Evolutionary conservation across 2,329 filamentous ascomycete genomes (phyloP).

Genomic region (Xylaria sp.): DNA sequence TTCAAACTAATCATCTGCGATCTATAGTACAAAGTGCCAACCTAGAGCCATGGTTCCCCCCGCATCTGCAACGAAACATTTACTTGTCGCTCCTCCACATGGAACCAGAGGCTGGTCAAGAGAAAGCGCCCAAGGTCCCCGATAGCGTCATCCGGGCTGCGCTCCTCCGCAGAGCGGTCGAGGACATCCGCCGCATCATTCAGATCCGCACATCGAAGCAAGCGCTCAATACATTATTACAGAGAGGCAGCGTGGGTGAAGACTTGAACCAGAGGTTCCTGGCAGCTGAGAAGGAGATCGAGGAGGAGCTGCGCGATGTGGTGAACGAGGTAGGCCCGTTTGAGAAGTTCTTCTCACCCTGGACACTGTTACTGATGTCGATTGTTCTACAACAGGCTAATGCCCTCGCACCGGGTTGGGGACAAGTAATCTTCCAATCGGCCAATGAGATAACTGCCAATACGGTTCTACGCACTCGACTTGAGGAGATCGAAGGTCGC

Average conservation of each 20-base stretch:
- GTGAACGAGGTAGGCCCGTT: conserved; percentile 78
- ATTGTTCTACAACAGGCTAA: conserved; percentile 76
- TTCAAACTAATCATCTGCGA: conserved; percentile 2
- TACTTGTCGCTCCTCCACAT: conserved; percentile 93
- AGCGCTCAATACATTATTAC: conserved; percentile 83
- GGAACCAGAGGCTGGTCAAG: conserved; percentile 68
- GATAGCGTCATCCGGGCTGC: conserved; percentile 89
- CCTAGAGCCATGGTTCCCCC: conserved; percentile 93
- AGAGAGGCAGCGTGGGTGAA: conserved; percentile 93
- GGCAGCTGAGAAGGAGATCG: conserved; percentile 96
- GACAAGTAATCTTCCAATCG: conserved; percentile 94
- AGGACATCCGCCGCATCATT: conserved; percentile 93
- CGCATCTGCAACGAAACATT: conserved; percentile 91
- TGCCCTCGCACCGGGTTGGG: conserved; percentile 88
- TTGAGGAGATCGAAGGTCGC: conserved; percentile 80
- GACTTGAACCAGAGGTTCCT: conserved; percentile 94
- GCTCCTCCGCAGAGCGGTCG: conserved; percentile 86
- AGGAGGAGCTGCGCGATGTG: conserved; percentile 94
- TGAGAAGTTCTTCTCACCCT: not conserved
- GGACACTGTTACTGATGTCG: conserved; percentile 14
- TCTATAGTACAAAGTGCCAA: conserved; percentile 77
- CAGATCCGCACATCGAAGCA: conserved; percentile 89
- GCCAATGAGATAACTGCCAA: conserved; percentile 97
- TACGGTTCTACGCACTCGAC: conserved; percentile 75
- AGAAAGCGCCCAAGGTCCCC: conserved; percentile 77